These are phyloP conservation scores for Teratosphaeria destructans DNA, from an alignment of 2,329 filamentous ascomycete genomes.

Conservation along the genomic window DNA sequence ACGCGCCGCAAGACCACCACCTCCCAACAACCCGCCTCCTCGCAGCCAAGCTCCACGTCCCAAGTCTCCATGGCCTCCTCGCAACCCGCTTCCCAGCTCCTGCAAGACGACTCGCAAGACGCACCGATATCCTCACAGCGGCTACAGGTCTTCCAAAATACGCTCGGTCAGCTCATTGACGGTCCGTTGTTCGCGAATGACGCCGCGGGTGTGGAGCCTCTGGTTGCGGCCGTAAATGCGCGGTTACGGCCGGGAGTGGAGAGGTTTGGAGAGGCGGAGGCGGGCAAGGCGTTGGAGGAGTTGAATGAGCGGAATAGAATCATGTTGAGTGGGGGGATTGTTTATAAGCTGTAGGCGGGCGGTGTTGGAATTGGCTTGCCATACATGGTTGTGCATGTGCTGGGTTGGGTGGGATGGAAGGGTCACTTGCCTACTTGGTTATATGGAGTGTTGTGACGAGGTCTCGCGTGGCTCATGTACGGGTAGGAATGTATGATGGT, in stretches of 20 bases:
- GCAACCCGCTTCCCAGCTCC: constrained; percentile 61
- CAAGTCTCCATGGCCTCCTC: constrained; percentile 71
- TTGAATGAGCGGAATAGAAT: constrained; percentile 81
- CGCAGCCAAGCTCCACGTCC: constrained; percentile 33
- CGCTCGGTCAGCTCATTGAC: constrained; percentile 73
- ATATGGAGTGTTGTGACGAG: not conserved
- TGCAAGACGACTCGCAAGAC: constrained; percentile 38
- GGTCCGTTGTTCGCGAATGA: constrained; percentile 81
- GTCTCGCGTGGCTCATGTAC: not conserved
- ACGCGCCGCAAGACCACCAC: constrained; percentile 31
- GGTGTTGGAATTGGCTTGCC: not conserved
- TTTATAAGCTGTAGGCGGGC: constrained; percentile 36
- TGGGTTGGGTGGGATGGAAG: not conserved
- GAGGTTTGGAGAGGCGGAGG: constrained; percentile 62
- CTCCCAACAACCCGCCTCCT: not conserved
- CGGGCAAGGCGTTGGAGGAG: constrained; percentile 62
- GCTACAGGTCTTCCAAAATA: constrained; percentile 63
- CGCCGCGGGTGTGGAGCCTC: constrained; percentile 60
- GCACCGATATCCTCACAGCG: constrained; percentile 50
- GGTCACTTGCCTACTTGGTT: not conserved
- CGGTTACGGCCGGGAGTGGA: constrained; percentile 49
- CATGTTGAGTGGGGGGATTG: constrained; percentile 52
- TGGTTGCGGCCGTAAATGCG: constrained; percentile 71
- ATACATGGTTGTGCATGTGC: not conserved
- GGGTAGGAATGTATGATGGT: not conserved